Base-by-base conservation (phyloP, 371 early-diverging fungal species). In the Mortierella sp. region DNA sequence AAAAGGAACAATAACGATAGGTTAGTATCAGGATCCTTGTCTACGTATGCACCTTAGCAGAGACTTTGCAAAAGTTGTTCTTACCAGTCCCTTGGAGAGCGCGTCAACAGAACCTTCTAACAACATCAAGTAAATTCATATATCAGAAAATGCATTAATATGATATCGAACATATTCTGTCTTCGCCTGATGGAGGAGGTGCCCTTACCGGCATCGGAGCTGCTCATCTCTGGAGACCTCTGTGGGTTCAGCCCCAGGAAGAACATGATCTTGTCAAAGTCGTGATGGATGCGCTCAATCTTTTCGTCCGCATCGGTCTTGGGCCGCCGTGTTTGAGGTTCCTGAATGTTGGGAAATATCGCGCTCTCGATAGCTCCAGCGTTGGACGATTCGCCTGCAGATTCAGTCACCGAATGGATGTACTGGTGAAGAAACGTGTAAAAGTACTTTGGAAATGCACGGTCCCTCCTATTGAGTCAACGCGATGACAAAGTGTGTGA, bases 371-470 rank as follows among this genome's bases (percentile, higher is more conserved):
- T 76, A 32, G 76, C 75, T 5, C 75, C 51, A 18, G 77, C 75
- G 54, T 51, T 78, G 18, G 82, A 87, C 6, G 88, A 83, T 35
- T 88, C 84, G 12, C 89, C 89, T 43, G 86, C 79, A 7, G 90
- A 91, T 60, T 96, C 95, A 0, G 93, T 91, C 0, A 96, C 84
- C 0, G 95, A 91, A 58, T 92, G 89, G 76, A 97, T 89, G 82
- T 96, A 97, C 54, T 91, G 91, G 79, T 97, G 95, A 32, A 97
- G 87, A 75, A 96, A 97, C 0, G 95, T 91, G 75, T 92, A 92
- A 79, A 94, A 94, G 78, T 93, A 93, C 41, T 93, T 91, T 21
- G 96, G 97, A 73, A 98, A 97, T 46, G 95, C 94, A 48, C 89
- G 93, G 35, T 93, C 96, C 44, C 94, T 90, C 92, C 95, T 94